phyloP scores from a whole-genome alignment of 345 rosid species.

The thale cress (Arabidopsis thaliana) region TAIR10.1 NC_003070.9:17099501-17100000 shows the following conservation, averaged over 20 bases:
- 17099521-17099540: constrained; percentile 58
- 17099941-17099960: constrained; percentile 61
- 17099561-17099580: constrained; percentile 51
- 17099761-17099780: constrained; percentile 50
- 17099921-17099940: constrained; percentile 58
- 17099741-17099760: constrained; percentile 51
- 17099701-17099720: constrained; percentile 60
- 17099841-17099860: constrained; percentile 60
- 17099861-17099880: constrained; percentile 82
- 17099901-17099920: constrained; percentile 60
- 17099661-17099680: constrained; percentile 51
- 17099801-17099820: constrained; percentile 46
- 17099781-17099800: constrained; percentile 49
- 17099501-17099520: constrained; percentile 49
- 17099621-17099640: constrained; percentile 61
- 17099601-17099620: constrained; percentile 52
- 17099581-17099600: constrained; percentile 47
- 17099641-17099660: constrained; percentile 48
- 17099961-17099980: constrained; percentile 45
- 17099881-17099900: constrained; percentile 68
- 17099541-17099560: constrained; percentile 54
- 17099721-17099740: constrained; percentile 59
- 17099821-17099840: constrained; percentile 54
- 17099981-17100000: constrained; percentile 47
- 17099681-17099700: constrained; percentile 49